These are phyloP conservation scores for Ceriops zippeliana DNA, from an alignment of 345 rosid species.

Conservation along the genomic window DNA sequence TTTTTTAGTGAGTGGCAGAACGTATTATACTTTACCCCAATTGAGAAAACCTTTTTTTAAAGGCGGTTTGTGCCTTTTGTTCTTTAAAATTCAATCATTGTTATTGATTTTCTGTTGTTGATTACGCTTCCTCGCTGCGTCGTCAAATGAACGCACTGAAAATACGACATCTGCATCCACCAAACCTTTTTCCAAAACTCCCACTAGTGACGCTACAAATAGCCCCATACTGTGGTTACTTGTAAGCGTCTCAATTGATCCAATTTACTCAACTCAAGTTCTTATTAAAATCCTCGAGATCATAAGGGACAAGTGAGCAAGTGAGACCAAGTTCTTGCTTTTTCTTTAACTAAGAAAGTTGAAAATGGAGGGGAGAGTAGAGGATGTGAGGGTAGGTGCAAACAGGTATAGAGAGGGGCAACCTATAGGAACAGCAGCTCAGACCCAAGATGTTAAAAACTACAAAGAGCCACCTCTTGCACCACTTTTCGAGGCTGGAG, in stretches of 20 bases:
- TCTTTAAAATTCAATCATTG: too few relatives aligned
- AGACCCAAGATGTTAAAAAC: constrained; percentile 10
- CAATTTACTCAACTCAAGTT: constrained; percentile 5
- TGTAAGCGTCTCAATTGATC: not conserved
- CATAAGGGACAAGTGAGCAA: not conserved
- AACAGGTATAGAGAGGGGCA: constrained; percentile 14
- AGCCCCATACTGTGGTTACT: not conserved
- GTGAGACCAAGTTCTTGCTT: not conserved
- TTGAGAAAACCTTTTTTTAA: too few relatives aligned
- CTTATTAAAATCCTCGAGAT: not conserved
- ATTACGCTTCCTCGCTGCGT: too few relatives aligned
- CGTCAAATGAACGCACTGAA: too few relatives aligned
- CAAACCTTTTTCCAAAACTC: constrained; percentile 14
- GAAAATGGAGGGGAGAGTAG: constrained; percentile 18
- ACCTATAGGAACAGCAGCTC: constrained; percentile 22
- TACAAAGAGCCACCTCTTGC: constrained; percentile 21
- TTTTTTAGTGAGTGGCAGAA: too few relatives aligned
- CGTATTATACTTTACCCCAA: too few relatives aligned
- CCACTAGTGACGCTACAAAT: constrained; percentile 18
- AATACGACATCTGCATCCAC: not conserved
- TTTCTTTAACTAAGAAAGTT: too few relatives aligned
- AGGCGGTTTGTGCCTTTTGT: too few relatives aligned
- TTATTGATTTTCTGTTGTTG: too few relatives aligned
- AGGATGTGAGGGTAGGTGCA: constrained; percentile 16
- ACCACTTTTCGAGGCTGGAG: constrained; percentile 16